A percentile compares a stretch with the other conserved stretches of the same genome.
Conservation (phyloP, 78 protist genomes). For the Dictyostelium capitatum region DNA sequence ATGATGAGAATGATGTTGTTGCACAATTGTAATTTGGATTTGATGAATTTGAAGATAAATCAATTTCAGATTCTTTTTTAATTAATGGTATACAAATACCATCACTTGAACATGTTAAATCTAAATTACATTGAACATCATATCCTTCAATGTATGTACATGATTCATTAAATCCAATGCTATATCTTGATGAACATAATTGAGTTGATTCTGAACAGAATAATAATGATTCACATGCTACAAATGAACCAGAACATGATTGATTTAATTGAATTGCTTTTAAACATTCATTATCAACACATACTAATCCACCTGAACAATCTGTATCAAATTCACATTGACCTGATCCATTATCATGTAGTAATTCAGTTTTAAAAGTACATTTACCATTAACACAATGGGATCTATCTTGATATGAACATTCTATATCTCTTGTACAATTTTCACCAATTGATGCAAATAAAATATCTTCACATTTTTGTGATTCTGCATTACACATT, state of each 20-base stretch:
- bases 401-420: not conserved
- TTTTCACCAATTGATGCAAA: not conserved
- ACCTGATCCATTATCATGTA: not conserved
- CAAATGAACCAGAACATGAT: not conserved
- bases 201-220: not conserved
- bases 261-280: not conserved
- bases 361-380: not conserved
- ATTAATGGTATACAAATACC: not conserved
- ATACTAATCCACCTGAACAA: not conserved
- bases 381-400: not conserved
- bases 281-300: not conserved
- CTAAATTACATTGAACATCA: not conserved
- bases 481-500: not conserved
- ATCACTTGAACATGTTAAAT: constrained; percentile 3
- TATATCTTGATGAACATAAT: not conserved
- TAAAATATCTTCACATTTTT: not conserved
- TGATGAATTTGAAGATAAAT: not conserved
- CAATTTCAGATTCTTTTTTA: not conserved
- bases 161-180: not conserved
- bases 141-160: not conserved
- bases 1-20: not conserved
- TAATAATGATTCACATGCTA: not conserved
- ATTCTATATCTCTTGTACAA: not conserved
- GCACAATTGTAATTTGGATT: not conserved
- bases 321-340: not conserved